Evolutionary conservation across 805 yeast genomes (phyloP).

Genomic region (Pichia cephalocereana): DNA sequence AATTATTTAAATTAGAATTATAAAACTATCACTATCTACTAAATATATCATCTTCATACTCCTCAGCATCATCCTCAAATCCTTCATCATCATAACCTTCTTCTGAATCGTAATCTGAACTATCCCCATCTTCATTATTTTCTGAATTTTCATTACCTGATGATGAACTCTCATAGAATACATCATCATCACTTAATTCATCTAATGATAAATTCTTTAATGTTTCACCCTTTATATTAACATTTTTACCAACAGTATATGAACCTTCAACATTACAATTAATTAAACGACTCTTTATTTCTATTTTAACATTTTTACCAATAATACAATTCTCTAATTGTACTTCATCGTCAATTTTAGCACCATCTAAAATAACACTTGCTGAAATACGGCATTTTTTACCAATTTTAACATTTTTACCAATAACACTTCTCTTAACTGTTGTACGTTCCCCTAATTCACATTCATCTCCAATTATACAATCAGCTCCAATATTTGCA

Average conservation of each 20-base stretch:
- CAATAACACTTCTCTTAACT: slow-evolving; percentile 79
- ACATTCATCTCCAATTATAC: slow-evolving; percentile 64
- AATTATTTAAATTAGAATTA: no score
- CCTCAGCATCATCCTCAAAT: slow-evolving; percentile 25
- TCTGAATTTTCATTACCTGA: slow-evolving; percentile 28
- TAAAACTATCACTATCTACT: slow-evolving; percentile 12
- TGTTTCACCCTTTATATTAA: slow-evolving; percentile 32
- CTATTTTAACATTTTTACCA: slow-evolving; percentile 61
- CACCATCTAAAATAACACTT: slow-evolving; percentile 67
- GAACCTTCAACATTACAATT: slow-evolving; percentile 83
- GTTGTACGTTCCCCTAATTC: slow-evolving; percentile 71
- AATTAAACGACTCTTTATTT: slow-evolving; percentile 53
- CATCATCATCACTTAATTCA: slow-evolving; percentile 19
- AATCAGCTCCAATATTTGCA: slow-evolving; percentile 83
- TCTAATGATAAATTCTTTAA: slow-evolving; percentile 29
- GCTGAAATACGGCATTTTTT: slow-evolving; percentile 83
- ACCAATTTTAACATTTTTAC: slow-evolving; percentile 68
- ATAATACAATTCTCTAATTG: slow-evolving; percentile 79
- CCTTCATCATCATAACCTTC: slow-evolving; percentile 50
- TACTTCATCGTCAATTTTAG: slow-evolving; percentile 66
- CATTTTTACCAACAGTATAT: slow-evolving; percentile 53
- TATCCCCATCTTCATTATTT: slow-evolving; percentile 24
- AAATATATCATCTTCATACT: slow-evolving; percentile 31
- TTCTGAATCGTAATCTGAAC: slow-evolving; percentile 39
- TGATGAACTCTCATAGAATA: slow-evolving; percentile 18